These are phyloP conservation scores for Chlamydomonas incerta DNA, from an alignment of 139 green algal species.

Conservation along the genomic window DNA sequence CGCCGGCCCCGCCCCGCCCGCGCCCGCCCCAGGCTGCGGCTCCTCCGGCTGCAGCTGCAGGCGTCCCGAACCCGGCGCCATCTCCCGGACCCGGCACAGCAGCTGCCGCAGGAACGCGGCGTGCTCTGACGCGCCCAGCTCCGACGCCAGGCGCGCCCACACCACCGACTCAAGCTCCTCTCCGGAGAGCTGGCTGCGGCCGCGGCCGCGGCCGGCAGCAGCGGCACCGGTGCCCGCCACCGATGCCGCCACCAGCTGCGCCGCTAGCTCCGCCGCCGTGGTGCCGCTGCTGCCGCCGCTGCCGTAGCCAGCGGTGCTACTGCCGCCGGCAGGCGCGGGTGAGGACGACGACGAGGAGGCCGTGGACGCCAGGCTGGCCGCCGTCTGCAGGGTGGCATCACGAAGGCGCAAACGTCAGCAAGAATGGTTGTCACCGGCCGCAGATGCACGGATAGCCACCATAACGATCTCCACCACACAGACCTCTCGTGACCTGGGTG, in stretches of 20 bases:
- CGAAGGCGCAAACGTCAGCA: no score
- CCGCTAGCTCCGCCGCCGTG: background rate
- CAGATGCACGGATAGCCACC: no score
- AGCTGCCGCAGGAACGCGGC: background rate
- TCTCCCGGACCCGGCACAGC: background rate
- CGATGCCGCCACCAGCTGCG: background rate
- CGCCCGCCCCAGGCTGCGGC: background rate
- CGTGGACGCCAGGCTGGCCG: background rate
- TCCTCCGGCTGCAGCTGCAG: background rate
- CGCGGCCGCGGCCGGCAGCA: background rate
- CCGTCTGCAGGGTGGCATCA: background rate
- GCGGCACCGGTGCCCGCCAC: no score
- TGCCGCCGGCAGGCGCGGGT: background rate
- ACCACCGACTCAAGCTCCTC: background rate
- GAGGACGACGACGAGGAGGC: background rate
- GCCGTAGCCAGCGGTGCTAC: background rate
- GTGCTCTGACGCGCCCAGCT: background rate
- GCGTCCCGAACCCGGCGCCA: background rate
- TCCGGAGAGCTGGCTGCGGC: background rate
- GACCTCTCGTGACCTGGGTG: no score
- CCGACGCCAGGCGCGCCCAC: background rate
- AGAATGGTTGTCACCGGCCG: no score
- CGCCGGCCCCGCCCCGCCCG: no score
- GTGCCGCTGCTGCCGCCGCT: no score
- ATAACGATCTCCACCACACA: no score